These are phyloP conservation scores for Diaporthe destruens DNA, from an alignment of 2,329 filamentous ascomycete genomes.

Conservation along the genomic window DNA sequence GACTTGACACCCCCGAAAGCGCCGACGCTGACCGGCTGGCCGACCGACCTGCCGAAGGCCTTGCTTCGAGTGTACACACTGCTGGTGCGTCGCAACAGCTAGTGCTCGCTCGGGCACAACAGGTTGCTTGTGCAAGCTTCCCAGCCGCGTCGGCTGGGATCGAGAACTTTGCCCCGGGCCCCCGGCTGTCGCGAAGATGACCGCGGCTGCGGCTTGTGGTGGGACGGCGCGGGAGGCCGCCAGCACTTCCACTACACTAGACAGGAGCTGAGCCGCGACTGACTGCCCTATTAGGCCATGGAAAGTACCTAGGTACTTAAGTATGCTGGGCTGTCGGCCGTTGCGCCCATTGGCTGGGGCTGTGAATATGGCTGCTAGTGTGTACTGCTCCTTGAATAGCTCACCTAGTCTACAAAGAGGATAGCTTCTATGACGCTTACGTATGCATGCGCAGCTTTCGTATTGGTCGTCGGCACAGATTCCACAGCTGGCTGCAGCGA, in stretches of 20 bases:
- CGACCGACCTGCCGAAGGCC: background rate
- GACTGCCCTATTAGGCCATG: background rate
- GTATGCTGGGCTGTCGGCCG: background rate
- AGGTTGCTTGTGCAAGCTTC: background rate
- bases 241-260: background rate
- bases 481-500: background rate
- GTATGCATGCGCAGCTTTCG: background rate
- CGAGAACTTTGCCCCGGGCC: background rate
- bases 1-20: constrained; percentile 3
- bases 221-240: constrained; percentile 17
- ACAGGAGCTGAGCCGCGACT: background rate
- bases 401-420: constrained; percentile 4
- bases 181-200: background rate
- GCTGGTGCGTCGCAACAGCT: background rate
- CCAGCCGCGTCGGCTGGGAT: background rate
- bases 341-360: constrained; percentile 1
- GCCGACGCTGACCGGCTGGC: constrained; percentile 1
- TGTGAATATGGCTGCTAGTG: background rate
- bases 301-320: no score
- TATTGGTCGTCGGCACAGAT: background rate
- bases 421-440: constrained; percentile 9
- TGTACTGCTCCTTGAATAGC: background rate
- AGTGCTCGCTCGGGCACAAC: background rate
- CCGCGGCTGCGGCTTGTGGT: background rate
- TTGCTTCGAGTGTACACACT: background rate